A percentile compares a stretch with the other conserved stretches of the same genome.
Conservation (phyloP, 2,329 filamentous ascomycete genomes). For the Trichoderma gracile region DNA sequence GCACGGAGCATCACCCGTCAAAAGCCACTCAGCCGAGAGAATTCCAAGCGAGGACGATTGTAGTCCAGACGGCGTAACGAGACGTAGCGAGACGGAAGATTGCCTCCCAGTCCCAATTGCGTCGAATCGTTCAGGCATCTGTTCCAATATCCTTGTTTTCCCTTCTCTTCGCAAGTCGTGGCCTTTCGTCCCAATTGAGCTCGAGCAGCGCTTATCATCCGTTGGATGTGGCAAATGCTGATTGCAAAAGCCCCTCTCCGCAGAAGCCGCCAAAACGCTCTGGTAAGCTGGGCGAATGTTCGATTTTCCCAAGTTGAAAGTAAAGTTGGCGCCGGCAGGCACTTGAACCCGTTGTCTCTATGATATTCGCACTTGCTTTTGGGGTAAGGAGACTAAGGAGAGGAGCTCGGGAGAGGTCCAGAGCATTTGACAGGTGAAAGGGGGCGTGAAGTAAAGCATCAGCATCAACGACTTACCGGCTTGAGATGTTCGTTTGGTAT, state of each 20-base stretch:
- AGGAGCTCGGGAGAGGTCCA: neutral
- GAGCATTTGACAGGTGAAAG: neutral
- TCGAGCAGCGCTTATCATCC: constrained; percentile 6
- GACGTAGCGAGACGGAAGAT: neutral
- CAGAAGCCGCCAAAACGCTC: constrained; percentile 18
- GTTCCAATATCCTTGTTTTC: neutral
- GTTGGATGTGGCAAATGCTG: constrained; percentile 1
- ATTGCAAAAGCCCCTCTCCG: neutral
- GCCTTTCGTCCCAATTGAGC: constrained; percentile 12
- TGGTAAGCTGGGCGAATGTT: constrained; percentile 13
- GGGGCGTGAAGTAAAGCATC: neutral
- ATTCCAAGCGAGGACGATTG: neutral
- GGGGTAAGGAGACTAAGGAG: constrained; percentile 7
- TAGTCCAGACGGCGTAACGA: neutral
- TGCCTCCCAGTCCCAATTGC: neutral
- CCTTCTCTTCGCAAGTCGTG: constrained; percentile 9
- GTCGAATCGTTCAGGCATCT: neutral
- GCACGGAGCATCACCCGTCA: neutral
- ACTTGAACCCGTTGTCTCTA: constrained; percentile 4
- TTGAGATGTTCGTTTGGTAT: constrained; percentile 23
- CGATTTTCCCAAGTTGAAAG: constrained; percentile 10
- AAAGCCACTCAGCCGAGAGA: neutral
- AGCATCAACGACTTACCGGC: constrained; percentile 24
- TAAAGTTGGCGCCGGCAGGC: constrained; percentile 21
- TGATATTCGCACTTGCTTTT: constrained; percentile 19